phyloP scores from a whole-genome alignment of 768 basidiomycete species.

The Amanita molliuscula region DNA sequence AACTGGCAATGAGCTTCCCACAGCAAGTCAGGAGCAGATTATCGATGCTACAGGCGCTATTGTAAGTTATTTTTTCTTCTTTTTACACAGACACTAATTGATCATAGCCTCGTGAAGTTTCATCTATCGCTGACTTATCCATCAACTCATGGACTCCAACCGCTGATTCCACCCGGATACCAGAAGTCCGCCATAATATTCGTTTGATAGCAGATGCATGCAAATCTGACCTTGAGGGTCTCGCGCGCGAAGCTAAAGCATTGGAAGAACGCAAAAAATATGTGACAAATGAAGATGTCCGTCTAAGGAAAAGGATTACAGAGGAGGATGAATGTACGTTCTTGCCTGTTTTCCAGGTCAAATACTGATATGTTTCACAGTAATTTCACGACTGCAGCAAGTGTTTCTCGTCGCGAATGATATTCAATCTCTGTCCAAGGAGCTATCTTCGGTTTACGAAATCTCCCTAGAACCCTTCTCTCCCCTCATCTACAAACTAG shows the following conservation, averaged over 20 bases:
- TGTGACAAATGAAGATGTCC: slow-evolving; percentile 57
- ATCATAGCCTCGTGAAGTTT: slow-evolving; percentile 72
- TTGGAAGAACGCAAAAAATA: slow-evolving; percentile 74
- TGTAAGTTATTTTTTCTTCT: slow-evolving; percentile 33
- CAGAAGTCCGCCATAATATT: slow-evolving; percentile 95
- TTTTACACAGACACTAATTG: slow-evolving; percentile 5
- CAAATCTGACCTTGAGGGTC: slow-evolving; percentile 75
- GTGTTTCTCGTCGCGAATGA: slow-evolving; percentile 68
- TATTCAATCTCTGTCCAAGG: slow-evolving; percentile 54
- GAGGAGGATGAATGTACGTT: slow-evolving; percentile 70
- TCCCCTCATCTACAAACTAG: slow-evolving; percentile 61
- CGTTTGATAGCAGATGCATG: slow-evolving; percentile 77
- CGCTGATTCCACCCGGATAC: slow-evolving; percentile 79
- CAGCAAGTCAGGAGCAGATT: slow-evolving; percentile 68
- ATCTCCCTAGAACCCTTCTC: slow-evolving; percentile 66
- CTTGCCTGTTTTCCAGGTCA: neutral
- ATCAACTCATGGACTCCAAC: slow-evolving; percentile 79
- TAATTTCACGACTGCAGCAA: slow-evolving; percentile 68
- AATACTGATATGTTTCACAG: slow-evolving; percentile 24
- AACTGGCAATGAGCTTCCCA: slow-evolving; percentile 50
- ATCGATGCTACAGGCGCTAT: slow-evolving; percentile 93
- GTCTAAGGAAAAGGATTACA: slow-evolving; percentile 57
- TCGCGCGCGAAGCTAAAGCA: slow-evolving; percentile 83
- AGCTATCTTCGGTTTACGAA: slow-evolving; percentile 57
- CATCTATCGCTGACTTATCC: slow-evolving; percentile 72